A percentile compares a stretch with the other conserved stretches of the same genome.
Conservation (phyloP, 2,329 filamentous ascomycete genomes). For the Calycina marina region DNA sequence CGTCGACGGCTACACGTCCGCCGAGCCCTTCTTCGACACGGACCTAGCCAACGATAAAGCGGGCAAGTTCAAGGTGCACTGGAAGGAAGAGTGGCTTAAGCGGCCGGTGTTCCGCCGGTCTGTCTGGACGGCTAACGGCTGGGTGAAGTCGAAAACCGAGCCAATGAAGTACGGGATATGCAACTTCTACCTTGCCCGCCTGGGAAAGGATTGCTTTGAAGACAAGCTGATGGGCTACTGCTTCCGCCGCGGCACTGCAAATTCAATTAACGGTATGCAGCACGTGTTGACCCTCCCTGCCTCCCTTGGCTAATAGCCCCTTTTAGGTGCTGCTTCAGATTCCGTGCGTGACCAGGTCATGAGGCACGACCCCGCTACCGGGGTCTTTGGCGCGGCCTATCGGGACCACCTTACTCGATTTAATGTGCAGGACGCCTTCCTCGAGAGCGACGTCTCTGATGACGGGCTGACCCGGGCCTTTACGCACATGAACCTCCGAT, state of each 20-base stretch:
- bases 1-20: conserved; percentile 9
- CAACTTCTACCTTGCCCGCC: conserved; percentile 10
- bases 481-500: conserved; percentile 11
- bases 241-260: conserved; percentile 11
- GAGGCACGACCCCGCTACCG: conserved; percentile 8
- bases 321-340: conserved; percentile 8
- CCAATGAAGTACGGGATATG: conserved; percentile 10
- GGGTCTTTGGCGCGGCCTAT: conserved; percentile 11
- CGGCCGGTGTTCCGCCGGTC: conserved; percentile 11
- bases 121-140: conserved; percentile 4
- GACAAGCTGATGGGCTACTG: conserved; percentile 13
- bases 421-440: conserved; percentile 8
- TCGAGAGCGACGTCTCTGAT: conserved; percentile 9
- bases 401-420: conserved; percentile 11
- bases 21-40: conserved; percentile 12
- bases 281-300: not conserved
- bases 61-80: conserved; percentile 12
- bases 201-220: conserved; percentile 8
- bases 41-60: conserved; percentile 6
- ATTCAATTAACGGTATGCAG: conserved; percentile 12
- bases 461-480: conserved; percentile 8
- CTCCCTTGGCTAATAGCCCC: too few relatives aligned
- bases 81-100: conserved; percentile 12
- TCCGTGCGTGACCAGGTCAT: conserved; percentile 13
- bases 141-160: conserved; percentile 11